A percentile compares a stretch with the other conserved stretches of the same genome.
phyloP scores from a whole-genome alignment of 805 yeast species.

The Starmerella bacillaris region DNA sequence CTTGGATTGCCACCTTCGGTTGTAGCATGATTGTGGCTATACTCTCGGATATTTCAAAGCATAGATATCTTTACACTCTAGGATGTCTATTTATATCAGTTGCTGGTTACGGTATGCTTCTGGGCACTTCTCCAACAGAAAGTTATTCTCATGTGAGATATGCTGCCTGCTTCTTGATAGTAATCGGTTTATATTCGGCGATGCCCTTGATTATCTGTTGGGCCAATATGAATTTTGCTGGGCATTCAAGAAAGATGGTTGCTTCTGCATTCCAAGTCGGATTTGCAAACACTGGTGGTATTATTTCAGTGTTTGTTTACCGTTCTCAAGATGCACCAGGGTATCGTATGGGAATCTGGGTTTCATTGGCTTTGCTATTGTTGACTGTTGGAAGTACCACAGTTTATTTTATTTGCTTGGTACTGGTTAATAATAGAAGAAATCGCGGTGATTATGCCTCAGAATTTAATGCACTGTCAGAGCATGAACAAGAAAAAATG shows the following conservation, averaged over 20 bases:
- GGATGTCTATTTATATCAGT: conserved; percentile 22
- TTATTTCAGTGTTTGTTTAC: conserved; percentile 42
- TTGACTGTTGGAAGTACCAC: conserved; percentile 26
- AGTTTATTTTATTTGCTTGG: conserved; percentile 24
- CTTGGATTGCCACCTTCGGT: conserved; percentile 67
- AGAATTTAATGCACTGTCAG: conserved; percentile 15
- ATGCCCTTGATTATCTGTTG: conserved; percentile 60
- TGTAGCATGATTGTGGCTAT: conserved; percentile 43
- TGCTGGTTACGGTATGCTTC: conserved; percentile 38
- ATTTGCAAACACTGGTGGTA: conserved; percentile 59
- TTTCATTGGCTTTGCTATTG: conserved; percentile 32
- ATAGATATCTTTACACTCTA: conserved; percentile 21
- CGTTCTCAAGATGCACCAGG: conserved; percentile 39
- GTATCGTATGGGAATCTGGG: conserved; percentile 36
- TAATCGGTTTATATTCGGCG: conserved; percentile 40
- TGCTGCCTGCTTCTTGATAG: conserved; percentile 45
- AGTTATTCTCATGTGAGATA: conserved; percentile 31
- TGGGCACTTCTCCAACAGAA: conserved; percentile 26
- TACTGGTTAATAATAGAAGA: conserved; percentile 19
- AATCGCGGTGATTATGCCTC: conserved; percentile 16
- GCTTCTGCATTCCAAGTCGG: conserved; percentile 49
- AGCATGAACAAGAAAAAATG: conserved; percentile 14
- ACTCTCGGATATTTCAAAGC: conserved; percentile 37
- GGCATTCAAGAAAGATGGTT: conserved; percentile 42
- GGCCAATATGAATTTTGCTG: conserved; percentile 43